These are phyloP conservation scores for Eremochloa ophiuroides DNA, from an alignment of 176 grass and related monocot genomes.

Conservation along the genomic window DNA sequence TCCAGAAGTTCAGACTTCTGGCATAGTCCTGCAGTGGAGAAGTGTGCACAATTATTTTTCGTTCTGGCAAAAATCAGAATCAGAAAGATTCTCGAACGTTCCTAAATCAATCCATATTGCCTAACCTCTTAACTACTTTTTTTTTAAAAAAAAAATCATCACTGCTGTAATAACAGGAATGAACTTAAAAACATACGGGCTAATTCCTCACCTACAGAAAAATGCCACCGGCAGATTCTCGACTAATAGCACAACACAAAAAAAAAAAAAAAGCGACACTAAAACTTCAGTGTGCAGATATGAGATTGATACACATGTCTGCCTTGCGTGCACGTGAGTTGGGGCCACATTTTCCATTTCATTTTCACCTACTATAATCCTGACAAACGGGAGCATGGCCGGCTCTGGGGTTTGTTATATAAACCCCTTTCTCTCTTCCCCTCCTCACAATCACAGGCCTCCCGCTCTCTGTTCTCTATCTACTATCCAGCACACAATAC, in stretches of 20 bases:
- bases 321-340: conserved; percentile 40
- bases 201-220: too few relatives aligned
- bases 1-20: not conserved
- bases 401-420: conserved; percentile 52
- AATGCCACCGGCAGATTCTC: too few relatives aligned
- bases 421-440: conserved; percentile 36
- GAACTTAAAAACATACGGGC: not conserved
- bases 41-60: not conserved
- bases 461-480: conserved; percentile 3
- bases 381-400: conserved; percentile 35
- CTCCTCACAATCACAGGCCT: conserved; percentile 44
- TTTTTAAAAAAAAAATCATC: not conserved
- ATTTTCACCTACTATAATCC: conserved; percentile 27
- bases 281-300: conserved; percentile 35
- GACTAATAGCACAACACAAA: too few relatives aligned
- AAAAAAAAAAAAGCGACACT: conserved; percentile 26
- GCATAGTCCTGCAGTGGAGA: not conserved
- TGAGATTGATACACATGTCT: conserved; percentile 7
- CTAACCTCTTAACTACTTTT: not conserved
- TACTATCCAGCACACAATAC: conserved; percentile 10
- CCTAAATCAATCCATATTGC: not conserved
- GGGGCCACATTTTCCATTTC: conserved; percentile 34
- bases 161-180: not conserved
- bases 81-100: not conserved
- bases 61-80: not conserved